phyloP scores from a whole-genome alignment of 306 rosid genomes.

The Oxytropis ochrocephala region DNA sequence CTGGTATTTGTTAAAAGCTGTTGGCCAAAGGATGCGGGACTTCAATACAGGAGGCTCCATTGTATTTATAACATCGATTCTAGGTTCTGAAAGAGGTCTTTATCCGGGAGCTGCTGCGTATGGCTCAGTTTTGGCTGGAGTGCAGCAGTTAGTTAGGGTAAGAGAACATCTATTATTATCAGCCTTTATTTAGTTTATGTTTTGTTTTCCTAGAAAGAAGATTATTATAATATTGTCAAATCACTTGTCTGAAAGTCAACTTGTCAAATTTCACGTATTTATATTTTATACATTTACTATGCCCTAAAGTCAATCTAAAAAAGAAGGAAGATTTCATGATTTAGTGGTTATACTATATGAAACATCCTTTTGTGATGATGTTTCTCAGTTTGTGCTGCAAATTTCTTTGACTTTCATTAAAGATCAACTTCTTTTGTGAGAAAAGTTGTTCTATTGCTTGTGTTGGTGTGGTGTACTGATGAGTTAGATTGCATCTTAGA shows the following conservation, averaged over 20 bases:
- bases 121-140: slow-evolving; percentile 57
- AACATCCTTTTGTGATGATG: neutral
- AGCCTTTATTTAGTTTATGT: neutral
- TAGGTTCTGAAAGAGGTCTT: slow-evolving; percentile 71
- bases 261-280: too few relatives aligned
- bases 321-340: neutral
- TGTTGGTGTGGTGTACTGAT: neutral
- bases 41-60: slow-evolving; percentile 75
- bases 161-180: neutral
- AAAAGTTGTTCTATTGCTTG: neutral
- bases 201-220: neutral
- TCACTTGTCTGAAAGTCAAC: too few relatives aligned
- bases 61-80: slow-evolving; percentile 49
- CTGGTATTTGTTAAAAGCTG: slow-evolving; percentile 71
- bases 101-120: slow-evolving; percentile 72
- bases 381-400: neutral
- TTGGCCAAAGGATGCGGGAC: slow-evolving; percentile 63
- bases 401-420: neutral
- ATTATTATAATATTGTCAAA: neutral
- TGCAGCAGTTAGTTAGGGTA: slow-evolving; percentile 81
- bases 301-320: neutral
- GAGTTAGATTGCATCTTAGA: neutral
- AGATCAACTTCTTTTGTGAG: neutral
- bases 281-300: too few relatives aligned
- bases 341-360: neutral